Evolutionary conservation across 2,329 filamentous ascomycete species (phyloP).

Genomic region (Alternaria sp.): DNA sequence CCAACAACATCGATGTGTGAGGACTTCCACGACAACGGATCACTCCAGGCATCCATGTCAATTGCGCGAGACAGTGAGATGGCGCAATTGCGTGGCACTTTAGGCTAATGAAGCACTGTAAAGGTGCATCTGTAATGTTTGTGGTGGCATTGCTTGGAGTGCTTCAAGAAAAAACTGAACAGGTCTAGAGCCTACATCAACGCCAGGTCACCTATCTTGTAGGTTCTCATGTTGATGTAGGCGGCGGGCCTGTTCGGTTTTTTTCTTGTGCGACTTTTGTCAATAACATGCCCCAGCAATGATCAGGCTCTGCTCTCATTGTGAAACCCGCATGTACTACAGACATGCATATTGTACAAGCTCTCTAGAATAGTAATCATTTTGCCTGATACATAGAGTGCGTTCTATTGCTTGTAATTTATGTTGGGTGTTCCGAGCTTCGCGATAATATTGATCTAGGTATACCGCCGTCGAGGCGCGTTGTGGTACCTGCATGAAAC

Average conservation of each 20-base stretch:
- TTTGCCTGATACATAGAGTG: neutral
- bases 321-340: neutral
- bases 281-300: neutral
- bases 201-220: no score
- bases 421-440: neutral
- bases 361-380: neutral
- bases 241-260: no score
- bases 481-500: neutral
- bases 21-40: conserved; percentile 2
- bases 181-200: neutral
- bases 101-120: conserved; percentile 5
- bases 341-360: neutral
- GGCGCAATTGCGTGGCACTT: conserved; percentile 2
- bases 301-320: neutral
- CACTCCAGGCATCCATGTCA: neutral
- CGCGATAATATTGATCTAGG: neutral
- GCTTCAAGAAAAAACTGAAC: neutral
- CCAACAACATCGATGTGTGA: neutral
- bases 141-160: conserved; percentile 2
- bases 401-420: neutral
- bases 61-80: neutral
- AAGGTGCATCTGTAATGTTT: neutral
- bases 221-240: no score
- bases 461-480: neutral
- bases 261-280: neutral